Evolutionary conservation across 805 yeast species (phyloP), one percentile per base, ranked within the genome.

Genomic region (Candida loeiensis): DNA sequence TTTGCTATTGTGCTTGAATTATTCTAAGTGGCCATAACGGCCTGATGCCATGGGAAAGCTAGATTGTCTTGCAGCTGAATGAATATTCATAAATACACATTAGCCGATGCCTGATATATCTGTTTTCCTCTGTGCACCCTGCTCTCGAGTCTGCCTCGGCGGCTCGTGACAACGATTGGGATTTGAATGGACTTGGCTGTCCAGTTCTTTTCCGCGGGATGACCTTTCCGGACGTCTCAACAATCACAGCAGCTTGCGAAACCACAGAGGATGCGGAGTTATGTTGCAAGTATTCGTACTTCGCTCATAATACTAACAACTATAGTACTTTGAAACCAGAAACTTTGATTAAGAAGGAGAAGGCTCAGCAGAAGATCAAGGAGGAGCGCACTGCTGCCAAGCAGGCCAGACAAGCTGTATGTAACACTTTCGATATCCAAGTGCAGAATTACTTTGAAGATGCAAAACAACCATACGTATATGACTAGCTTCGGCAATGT

Each of bases 311-410:
- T 57, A 60, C 66, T 61, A 61, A 44, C 47, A 19, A 4, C 37
- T 43, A 43, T 58, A 66, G 73, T 53, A 64, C 77, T 62, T 68
- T 76, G 57, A 69, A 75, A 71, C 95, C 95, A 79, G 95, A 85
- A 80, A 73, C 93, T 66, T 83, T 81, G 69, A 73, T 82, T 71
- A 85, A 85, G 82, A 81, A 83, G 78, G 69, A 82, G 61, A 79
- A 83, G 77, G 80, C 84, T 70, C 77, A 79, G 67, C 80, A 82
- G 64, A 83, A 84, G 79, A 72, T 79, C 61, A 77, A 82, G 56
- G 85, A 80, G 65, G 78, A 80, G 70, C 77, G 83, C 62, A 82
- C 86, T 66, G 89, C 87, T 63, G 90, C 79, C 65, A 82, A 79
- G 74, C 76, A 71, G 64, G 84, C 81, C 54, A 78, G 88, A 71